Base-by-base conservation (phyloP, 1,284 basidiomycete genomes). In the Cutaneotrichosporon dermatis region DNA sequence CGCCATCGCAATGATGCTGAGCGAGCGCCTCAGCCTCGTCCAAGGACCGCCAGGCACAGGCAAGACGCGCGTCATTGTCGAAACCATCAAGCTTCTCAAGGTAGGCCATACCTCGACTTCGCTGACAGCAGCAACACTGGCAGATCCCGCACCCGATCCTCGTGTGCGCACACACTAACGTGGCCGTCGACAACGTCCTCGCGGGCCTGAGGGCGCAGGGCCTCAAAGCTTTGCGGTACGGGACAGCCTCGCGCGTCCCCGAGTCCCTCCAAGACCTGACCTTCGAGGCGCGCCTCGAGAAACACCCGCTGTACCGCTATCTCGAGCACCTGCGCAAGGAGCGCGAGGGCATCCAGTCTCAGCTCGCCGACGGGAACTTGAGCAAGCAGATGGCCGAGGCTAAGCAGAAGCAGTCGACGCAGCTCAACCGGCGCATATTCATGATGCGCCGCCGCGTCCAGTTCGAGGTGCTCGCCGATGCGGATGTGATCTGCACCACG, bases 41-140 rank as follows among this genome's bases (percentile, higher is more conserved):
- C 93, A 96, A 79, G 93, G 93, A 12, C 93, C 93, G 25, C 93
- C 93, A 6, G 93, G 93, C n/a, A 97, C 93, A 0, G 92, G 93
- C 50, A 97, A 97, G 78, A 95, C 92, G 1, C 87, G 88, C 69
- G 95, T 93, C 0, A 92, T 97, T 53, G 87, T 94, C 37, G 87
- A 93, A 71, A 82, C 90, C 1, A 83, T 93, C 66, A 85, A 85
- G 66, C 76, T 97, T 35, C 84, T 97, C 65, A 96, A 96, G 25
- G 25, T 25, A 25, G 3, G 25, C 25, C 25, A 25, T n/a, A n/a
- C 25, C 25, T 25, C 25, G 25, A 25, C 25, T 25, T 25, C 2
- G 25, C 25, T 25, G 25, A 25, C 25, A 2, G 25, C 25, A 25
- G 46, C 33, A 78, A 6, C 85, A 92, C 71, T 97, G 93, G 74